Conservation (phyloP, 306 rosid genomes). For the Vachellia collinsii region DNA sequence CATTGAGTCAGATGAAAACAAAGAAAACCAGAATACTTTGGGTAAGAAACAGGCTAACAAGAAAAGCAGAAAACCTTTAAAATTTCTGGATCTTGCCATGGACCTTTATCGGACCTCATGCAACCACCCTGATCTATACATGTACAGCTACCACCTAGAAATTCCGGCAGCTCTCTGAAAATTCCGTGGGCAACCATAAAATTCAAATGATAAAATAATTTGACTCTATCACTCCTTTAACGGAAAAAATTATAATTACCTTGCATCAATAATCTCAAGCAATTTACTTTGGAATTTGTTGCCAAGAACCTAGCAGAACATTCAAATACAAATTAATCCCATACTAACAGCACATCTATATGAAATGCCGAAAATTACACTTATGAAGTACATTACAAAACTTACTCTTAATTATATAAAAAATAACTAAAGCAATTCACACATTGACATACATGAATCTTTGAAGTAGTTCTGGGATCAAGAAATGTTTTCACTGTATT, state of each 20-base stretch:
- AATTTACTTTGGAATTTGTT: constrained; percentile 76
- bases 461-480: constrained; percentile 84
- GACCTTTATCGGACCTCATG: constrained; percentile 89
- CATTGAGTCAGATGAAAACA: constrained; percentile 28
- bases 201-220: constrained; percentile 21
- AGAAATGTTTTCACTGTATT: constrained; percentile 79
- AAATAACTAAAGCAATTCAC: constrained; percentile 28
- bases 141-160: constrained; percentile 83
- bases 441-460: constrained; percentile 77
- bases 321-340: constrained; percentile 35
- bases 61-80: constrained; percentile 60
- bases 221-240: constrained; percentile 22
- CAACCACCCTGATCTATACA: constrained; percentile 83
- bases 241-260: constrained; percentile 52
- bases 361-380: constrained; percentile 23
- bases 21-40: constrained; percentile 26
- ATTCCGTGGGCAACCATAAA: constrained; percentile 34
- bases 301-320: constrained; percentile 76
- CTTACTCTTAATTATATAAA: background rate
- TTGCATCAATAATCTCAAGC: constrained; percentile 76
- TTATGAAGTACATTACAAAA: constrained; percentile 27
- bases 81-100: constrained; percentile 84
- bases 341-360: constrained; percentile 15
- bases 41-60: constrained; percentile 14
- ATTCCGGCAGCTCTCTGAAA: constrained; percentile 87